Base-by-base conservation (phyloP, 164 flowering plant species). In the Cinnamomum chago region DNA sequence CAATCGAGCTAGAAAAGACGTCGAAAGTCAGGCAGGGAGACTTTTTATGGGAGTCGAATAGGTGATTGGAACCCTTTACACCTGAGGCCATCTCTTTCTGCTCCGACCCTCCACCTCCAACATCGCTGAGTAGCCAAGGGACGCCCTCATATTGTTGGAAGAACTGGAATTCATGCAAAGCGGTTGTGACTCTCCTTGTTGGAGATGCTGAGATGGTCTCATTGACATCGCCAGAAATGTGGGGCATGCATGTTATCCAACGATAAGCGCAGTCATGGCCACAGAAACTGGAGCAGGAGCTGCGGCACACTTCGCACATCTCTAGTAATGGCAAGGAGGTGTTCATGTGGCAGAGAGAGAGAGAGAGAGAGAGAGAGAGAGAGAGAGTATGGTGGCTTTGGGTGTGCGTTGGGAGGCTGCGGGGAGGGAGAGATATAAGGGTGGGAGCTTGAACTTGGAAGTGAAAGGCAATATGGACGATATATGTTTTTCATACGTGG, bases 91-190 rank as follows among this genome's bases (percentile, higher is more conserved):
- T 30, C 35, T 30, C 35, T 30, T 30, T 30, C 35, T 30, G 5
- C 35, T 2, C 35, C 35, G 35, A 5, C 35, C 35, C 35, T 52
- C 52, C 60, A 17, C 27, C 15, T 1, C 13, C 24, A 14, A 40
- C 25, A 17, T 60, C 51, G 11, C 27, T 51, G 27, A 72, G 67
- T 23, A 72, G 65, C 74, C 47, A 72, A 20, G 24, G 35, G 66
- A 23, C 27, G 25, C 67, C 35, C 2, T 20, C 67, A 10, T 72
- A 28, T n/a, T 72, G 67, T 17, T 30, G 27, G 23, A 72, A 72
- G 74, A 72, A 40, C 51, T 62, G 74, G 66, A 62, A 72, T 64
- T 72, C 74, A 60, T 40, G 74, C 13, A 72, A 60, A 3, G 28
- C 20, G 24, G 67, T 12, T 24, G 25, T 15, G 10, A 0, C 67